phyloP scores from a whole-genome alignment of 2,329 filamentous ascomycete species.

The Conoideocrella luteorostrata region DNA sequence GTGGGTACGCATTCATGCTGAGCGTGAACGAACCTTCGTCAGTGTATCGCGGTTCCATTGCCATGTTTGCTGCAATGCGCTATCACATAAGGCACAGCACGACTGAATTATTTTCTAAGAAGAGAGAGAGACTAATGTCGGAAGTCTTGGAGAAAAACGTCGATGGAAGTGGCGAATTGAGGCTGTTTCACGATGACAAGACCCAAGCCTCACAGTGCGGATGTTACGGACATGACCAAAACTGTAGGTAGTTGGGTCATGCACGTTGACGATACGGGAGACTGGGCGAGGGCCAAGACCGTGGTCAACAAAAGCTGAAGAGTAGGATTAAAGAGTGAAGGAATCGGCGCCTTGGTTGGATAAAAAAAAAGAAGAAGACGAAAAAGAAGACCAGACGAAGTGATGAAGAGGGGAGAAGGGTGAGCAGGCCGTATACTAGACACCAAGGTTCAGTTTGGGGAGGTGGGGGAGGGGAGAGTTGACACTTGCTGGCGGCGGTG shows the following conservation, averaged over 20 bases:
- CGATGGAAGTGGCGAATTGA: neutral
- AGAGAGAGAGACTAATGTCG: no score
- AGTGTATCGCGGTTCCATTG: slow-evolving; percentile 1
- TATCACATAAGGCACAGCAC: neutral
- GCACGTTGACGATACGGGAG: no score
- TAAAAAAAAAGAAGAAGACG: neutral
- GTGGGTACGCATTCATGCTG: neutral
- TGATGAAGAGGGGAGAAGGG: slow-evolving; percentile 3
- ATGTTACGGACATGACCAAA: neutral
- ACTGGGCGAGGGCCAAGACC: no score
- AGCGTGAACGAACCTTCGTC: slow-evolving; percentile 9
- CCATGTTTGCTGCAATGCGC: slow-evolving; percentile 1
- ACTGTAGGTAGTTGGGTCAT: no score
- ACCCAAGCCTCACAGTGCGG: neutral
- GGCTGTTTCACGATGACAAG: neutral
- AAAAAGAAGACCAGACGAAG: neutral
- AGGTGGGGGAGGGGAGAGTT: slow-evolving; percentile 5
- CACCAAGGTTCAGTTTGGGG: neutral
- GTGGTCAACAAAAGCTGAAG: neutral
- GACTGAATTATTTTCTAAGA: no score
- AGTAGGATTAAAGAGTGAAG: no score
- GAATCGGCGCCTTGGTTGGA: no score
- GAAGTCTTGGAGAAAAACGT: no score
- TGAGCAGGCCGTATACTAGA: neutral
- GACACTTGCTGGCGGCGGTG: neutral